phyloP scores from a whole-genome alignment of 2,329 filamentous ascomycete genomes.

The Cladosporium cucumerinum region DNA sequence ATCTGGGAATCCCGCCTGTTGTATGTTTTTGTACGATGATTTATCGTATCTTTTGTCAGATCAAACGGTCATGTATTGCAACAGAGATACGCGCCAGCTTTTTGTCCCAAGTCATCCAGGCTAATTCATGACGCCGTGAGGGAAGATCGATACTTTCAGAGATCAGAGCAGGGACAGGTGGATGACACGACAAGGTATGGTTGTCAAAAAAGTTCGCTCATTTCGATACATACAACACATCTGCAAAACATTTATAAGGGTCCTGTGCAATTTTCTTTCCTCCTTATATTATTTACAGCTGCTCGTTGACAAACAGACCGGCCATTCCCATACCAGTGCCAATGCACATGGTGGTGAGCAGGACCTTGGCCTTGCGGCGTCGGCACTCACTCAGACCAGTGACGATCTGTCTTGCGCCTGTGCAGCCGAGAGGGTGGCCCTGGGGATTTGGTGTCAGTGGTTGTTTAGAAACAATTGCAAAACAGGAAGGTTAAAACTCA shows the following conservation, averaged over 20 bases:
- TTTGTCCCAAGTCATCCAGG: too few relatives aligned
- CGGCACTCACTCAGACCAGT: conserved; percentile 57
- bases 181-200: background rate
- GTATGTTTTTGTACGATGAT: too few relatives aligned
- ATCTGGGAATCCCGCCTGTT: too few relatives aligned
- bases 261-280: background rate
- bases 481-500: background rate
- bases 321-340: conserved; percentile 67
- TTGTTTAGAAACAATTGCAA: background rate
- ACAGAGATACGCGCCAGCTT: too few relatives aligned
- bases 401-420: conserved; percentile 77
- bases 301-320: conserved; percentile 63
- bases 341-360: conserved; percentile 88
- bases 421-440: conserved; percentile 77
- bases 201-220: background rate
- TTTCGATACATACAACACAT: background rate
- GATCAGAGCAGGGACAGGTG: background rate
- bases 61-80: too few relatives aligned
- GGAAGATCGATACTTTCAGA: background rate
- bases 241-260: background rate
- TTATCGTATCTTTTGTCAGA: too few relatives aligned
- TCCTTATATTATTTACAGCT: conserved; percentile 38
- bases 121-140: too few relatives aligned
- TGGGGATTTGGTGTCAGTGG: background rate
- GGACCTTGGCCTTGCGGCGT: conserved; percentile 35